These are phyloP conservation scores for Mycena albidolilacea DNA, from an alignment of 768 basidiomycete species.

Conservation along the genomic window DNA sequence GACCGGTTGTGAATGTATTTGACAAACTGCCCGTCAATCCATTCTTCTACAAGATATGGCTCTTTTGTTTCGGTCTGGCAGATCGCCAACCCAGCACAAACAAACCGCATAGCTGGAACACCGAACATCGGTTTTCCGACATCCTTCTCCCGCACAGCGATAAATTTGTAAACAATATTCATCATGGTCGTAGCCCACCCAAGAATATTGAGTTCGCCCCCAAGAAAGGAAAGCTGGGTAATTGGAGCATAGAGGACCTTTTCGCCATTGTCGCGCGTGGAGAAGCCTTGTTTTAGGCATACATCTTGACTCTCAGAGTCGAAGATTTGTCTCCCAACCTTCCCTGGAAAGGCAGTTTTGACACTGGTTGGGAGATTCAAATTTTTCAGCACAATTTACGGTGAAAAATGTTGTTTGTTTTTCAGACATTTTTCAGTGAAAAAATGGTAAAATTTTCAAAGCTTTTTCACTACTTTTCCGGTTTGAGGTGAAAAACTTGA, in stretches of 20 bases:
- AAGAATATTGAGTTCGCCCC: conserved; percentile 10
- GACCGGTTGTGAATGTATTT: conserved; percentile 17
- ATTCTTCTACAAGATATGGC: conserved; percentile 6
- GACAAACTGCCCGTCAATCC: conserved; percentile 14
- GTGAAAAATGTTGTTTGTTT: too few relatives aligned
- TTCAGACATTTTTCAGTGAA: too few relatives aligned
- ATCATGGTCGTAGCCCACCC: conserved; percentile 15
- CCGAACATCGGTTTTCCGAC: not conserved
- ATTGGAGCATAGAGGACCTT: not conserved
- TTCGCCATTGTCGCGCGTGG: not conserved
- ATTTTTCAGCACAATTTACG: too few relatives aligned
- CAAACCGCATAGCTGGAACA: conserved; percentile 7
- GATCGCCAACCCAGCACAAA: conserved; percentile 1
- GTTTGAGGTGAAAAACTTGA: too few relatives aligned
- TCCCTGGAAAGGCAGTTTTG: not conserved
- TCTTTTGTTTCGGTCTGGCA: not conserved
- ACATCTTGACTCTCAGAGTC: not conserved
- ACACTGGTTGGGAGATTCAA: too few relatives aligned
- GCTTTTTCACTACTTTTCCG: too few relatives aligned
- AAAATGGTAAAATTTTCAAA: too few relatives aligned
- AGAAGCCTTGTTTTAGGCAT: conserved; percentile 14
- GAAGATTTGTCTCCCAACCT: not conserved
- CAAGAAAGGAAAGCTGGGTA: conserved; percentile 1
- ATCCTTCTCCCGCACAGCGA: not conserved
- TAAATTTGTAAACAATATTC: not conserved